Evolutionary conservation across 2,329 filamentous ascomycete genomes (phyloP).

Genomic region (Acephala macrosclerotiorum): DNA sequence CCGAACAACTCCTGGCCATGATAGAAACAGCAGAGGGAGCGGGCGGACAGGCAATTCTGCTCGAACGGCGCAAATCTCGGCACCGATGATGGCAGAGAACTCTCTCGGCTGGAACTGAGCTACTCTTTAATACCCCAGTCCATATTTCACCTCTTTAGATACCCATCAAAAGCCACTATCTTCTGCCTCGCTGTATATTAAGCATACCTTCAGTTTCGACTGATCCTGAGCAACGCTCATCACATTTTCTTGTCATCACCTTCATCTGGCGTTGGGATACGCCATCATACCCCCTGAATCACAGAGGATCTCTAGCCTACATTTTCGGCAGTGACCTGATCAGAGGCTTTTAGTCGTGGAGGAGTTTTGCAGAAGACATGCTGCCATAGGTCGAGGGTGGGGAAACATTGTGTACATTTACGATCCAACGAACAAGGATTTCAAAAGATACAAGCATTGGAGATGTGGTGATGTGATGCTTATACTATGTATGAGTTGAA

Average conservation of each 20-base stretch:
- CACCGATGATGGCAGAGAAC: conserved; percentile 79
- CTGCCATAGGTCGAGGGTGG: conserved; percentile 9
- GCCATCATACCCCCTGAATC: conserved; percentile 41
- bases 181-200: conserved; percentile 40
- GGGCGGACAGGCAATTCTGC: conserved; percentile 53
- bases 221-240: conserved; percentile 33
- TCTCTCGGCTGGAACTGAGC: conserved; percentile 77
- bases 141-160: conserved; percentile 33
- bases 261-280: conserved; percentile 41
- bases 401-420: conserved; percentile 38
- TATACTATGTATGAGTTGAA: conserved; percentile 3
- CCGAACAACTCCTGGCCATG: conserved; percentile 46
- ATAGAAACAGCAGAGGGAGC: conserved; percentile 63
- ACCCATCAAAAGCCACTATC: conserved; percentile 32
- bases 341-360: conserved; percentile 38
- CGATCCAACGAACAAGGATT: conserved; percentile 38
- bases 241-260: conserved; percentile 40
- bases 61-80: conserved; percentile 73
- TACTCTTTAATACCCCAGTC: conserved; percentile 26
- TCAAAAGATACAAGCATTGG: conserved; percentile 27
- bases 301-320: conserved; percentile 34
- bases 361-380: conserved; percentile 6
- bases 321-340: conserved; percentile 40
- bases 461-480: conserved; percentile 21
- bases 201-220: conserved; percentile 28